Percentiles rank a stretch among this genome's conserved stretches.
Evolutionary conservation across 2,329 filamentous ascomycete genomes (phyloP).

Genomic region (Colletotrichum nymphaeae): DNA sequence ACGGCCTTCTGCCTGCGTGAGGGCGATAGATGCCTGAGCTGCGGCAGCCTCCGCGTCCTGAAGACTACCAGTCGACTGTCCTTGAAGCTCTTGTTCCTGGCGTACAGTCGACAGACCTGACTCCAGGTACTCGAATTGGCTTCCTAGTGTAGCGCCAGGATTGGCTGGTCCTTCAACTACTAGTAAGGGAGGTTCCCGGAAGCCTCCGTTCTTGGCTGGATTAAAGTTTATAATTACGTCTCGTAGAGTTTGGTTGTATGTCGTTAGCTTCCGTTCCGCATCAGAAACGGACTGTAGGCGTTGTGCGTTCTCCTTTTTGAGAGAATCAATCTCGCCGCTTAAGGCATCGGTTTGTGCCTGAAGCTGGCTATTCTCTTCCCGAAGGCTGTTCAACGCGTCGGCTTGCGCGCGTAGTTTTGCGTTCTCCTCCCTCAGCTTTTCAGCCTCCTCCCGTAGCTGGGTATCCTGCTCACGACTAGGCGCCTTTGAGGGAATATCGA

Average conservation of each 20-base stretch:
- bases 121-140: constrained; percentile 78
- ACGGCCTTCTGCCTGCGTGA: constrained; percentile 62
- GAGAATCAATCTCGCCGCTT: constrained; percentile 47
- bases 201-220: constrained; percentile 63
- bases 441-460: constrained; percentile 60
- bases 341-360: constrained; percentile 48
- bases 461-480: constrained; percentile 65
- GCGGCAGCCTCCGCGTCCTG: constrained; percentile 41
- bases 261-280: constrained; percentile 74
- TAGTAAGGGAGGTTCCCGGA: constrained; percentile 52
- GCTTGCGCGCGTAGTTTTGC: constrained; percentile 48
- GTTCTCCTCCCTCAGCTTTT: constrained; percentile 61
- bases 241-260: constrained; percentile 74
- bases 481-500: constrained; percentile 70
- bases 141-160: constrained; percentile 51
- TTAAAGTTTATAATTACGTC: constrained; percentile 74
- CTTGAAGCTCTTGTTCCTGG: constrained; percentile 63
- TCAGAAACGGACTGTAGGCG: constrained; percentile 66
- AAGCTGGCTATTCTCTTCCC: constrained; percentile 44
- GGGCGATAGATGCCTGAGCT: constrained; percentile 37
- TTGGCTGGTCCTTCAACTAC: not conserved
- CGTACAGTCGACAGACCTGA: constrained; percentile 71
- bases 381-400: constrained; percentile 45
- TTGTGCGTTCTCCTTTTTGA: constrained; percentile 48
- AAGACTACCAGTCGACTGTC: constrained; percentile 40